phyloP scores from a whole-genome alignment of 345 rosid species.

The Chamaenerion angustifolium region DNA sequence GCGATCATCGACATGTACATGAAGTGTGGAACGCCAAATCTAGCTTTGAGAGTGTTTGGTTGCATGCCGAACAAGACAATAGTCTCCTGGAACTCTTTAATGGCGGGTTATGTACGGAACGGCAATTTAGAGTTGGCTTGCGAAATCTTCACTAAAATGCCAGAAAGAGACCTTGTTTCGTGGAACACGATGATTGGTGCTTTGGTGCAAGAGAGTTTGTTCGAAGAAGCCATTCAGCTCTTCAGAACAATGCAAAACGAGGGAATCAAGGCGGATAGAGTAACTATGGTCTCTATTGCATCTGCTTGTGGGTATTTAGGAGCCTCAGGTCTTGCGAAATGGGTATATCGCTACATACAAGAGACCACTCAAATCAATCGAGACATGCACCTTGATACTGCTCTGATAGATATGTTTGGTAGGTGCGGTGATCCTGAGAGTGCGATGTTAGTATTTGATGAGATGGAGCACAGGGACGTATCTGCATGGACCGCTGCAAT shows the following conservation, averaged over 20 bases:
- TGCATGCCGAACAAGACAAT: conserved; percentile 33
- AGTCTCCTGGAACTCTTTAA: conserved; percentile 50
- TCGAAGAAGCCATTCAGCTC: conserved; percentile 45
- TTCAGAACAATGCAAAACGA: conserved; percentile 41
- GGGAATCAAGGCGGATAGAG: conserved; percentile 31
- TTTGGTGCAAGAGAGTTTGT: conserved; percentile 43
- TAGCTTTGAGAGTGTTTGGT: conserved; percentile 33
- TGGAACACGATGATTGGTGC: conserved; percentile 50
- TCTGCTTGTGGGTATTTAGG: conserved; percentile 55
- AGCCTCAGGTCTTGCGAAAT: conserved; percentile 47
- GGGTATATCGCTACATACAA: conserved; percentile 31
- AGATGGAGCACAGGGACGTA: conserved; percentile 39
- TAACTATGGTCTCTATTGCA: conserved; percentile 44
- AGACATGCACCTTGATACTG: conserved; percentile 42
- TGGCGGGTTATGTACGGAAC: conserved; percentile 34
- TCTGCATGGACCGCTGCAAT: conserved; percentile 70
- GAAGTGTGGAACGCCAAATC: conserved; percentile 35
- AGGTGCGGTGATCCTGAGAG: conserved; percentile 48
- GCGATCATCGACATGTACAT: conserved; percentile 54
- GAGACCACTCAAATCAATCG: conserved; percentile 22
- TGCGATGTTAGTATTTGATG: conserved; percentile 35
- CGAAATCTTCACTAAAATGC: conserved; percentile 40
- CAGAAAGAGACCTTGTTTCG: conserved; percentile 39
- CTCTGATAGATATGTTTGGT: conserved; percentile 54
- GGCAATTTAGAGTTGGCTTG: conserved; percentile 38